Evolutionary conservation across 176 grass and related monocot genomes (phyloP), one percentile per base, ranked within the genome.

Genomic region (Dendrocalamus sinicus): DNA sequence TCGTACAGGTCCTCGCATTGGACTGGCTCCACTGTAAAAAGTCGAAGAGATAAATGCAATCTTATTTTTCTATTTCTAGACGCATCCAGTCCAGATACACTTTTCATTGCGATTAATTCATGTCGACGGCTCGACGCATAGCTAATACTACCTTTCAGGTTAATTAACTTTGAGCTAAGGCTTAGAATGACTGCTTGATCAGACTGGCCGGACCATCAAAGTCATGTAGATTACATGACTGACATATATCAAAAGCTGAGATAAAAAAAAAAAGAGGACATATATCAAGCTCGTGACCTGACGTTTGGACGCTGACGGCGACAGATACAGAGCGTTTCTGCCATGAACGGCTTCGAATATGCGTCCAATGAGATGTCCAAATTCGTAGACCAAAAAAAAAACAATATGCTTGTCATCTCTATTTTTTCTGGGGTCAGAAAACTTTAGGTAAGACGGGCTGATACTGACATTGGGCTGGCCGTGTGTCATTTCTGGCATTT

Each of bases 171-270:
- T 0, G 62, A 46, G 22, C 23, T 48, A 48, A 72, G 40, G 7
- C n/a, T 63, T 26, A 12, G 20, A 76, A 26, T 73, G 57, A 44
- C 84, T 39, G 28, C 8, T 40, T 63, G 30, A 74, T 81, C n/a
- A 16, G n/a, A 54, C 65, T 43, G 68, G 14, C 52, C 55, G 45
- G 32, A 37, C 67, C 67, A 65, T 80, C 68, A 73, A 46, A 66
- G 32, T 35, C 46, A 41, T 86, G 54, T 43, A 65, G 30, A 63
- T 80, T 80, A 55, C 11, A 11, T 44, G 58, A 74, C 58, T 37
- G 84, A 47, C 59, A 84, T 45, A 12, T 16, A 59, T 35, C 37
- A 16, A 85, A 85, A 35, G 39, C 45, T 85, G 12, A 68, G 63
- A 35, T 48, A 70, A 62, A 26, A 70, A 15, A 28, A 11, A 41